phyloP scores from a whole-genome alignment of 2,329 filamentous ascomycete species.

The Chalaropsis ovoidea region DNA sequence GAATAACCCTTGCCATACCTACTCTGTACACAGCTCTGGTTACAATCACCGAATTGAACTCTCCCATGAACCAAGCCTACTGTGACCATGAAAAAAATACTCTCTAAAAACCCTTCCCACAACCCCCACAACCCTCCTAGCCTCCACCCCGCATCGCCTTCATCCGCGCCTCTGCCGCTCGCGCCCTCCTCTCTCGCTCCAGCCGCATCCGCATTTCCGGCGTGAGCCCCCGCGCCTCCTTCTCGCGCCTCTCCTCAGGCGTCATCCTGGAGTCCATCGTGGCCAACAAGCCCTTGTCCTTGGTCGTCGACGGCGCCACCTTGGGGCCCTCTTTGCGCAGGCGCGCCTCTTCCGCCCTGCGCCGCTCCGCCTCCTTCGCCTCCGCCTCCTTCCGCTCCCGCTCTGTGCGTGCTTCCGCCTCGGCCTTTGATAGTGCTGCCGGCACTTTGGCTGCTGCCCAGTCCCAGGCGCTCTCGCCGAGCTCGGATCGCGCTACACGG shows the following conservation, averaged over 20 bases:
- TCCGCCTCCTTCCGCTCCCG: constrained; percentile 60
- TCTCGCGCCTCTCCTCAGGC: constrained; percentile 68
- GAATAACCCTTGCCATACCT: no score
- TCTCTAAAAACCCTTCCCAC: neutral
- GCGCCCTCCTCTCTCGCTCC: constrained; percentile 79
- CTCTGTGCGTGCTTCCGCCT: constrained; percentile 59
- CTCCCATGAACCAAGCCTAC: no score
- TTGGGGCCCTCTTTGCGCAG: constrained; percentile 56
- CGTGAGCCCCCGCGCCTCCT: constrained; percentile 74
- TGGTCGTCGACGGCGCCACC: constrained; percentile 42
- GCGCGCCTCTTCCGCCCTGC: constrained; percentile 64
- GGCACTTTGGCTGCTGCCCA: constrained; percentile 73
- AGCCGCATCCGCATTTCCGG: constrained; percentile 75
- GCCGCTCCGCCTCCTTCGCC: constrained; percentile 57
- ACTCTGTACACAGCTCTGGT: no score
- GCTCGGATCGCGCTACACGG: constrained; percentile 69
- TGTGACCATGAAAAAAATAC: neutral
- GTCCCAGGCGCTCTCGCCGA: constrained; percentile 66
- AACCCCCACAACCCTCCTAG: neutral
- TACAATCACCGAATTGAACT: no score
- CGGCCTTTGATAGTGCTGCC: constrained; percentile 55
- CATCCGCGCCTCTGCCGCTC: constrained; percentile 83
- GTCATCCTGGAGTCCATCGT: constrained; percentile 58
- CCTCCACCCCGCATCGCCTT: constrained; percentile 49
- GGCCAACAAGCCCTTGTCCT: constrained; percentile 43